Percentiles rank a stretch among this genome's conserved stretches.
These are phyloP conservation scores for Singerocomus inundabilis DNA, from an alignment of 1,284 basidiomycete genomes.

Conservation along the genomic window DNA sequence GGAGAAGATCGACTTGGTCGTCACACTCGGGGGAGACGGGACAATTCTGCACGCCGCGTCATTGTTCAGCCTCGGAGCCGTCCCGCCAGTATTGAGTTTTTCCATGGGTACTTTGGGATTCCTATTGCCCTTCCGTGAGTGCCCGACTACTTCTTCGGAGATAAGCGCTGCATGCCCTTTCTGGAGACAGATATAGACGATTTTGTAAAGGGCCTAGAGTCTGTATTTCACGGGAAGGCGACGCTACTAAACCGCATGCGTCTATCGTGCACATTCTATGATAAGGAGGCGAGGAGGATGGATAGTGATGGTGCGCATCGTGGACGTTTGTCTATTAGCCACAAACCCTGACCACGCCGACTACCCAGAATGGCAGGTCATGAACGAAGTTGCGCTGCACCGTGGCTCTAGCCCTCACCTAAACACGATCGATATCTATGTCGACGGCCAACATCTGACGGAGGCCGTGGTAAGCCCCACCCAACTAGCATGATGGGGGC, in stretches of 20 bases:
- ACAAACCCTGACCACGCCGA: slow-evolving; percentile 3
- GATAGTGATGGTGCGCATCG: slow-evolving; percentile 52
- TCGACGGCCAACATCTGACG: slow-evolving; percentile 94
- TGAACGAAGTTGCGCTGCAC: slow-evolving; percentile 96
- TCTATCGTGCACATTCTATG: slow-evolving; percentile 75
- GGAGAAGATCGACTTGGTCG: slow-evolving; percentile 77
- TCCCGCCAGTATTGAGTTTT: slow-evolving; percentile 94
- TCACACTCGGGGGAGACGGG: slow-evolving; percentile 94
- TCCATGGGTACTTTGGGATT: slow-evolving; percentile 97
- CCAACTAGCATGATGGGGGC: slow-evolving; percentile 6
- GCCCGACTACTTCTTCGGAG: background rate
- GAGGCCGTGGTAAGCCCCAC: slow-evolving; percentile 83
- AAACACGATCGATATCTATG: slow-evolving; percentile 91
- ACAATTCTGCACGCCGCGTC: slow-evolving; percentile 95
- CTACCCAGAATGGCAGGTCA: slow-evolving; percentile 85
- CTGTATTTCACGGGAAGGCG: slow-evolving; percentile 71
- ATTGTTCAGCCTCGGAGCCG: slow-evolving; percentile 83
- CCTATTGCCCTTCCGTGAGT: slow-evolving; percentile 89
- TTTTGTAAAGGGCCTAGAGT: slow-evolving; percentile 75
- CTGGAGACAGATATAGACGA: slow-evolving; percentile 69
- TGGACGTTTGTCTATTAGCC: background rate
- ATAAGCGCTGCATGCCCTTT: slow-evolving; percentile 6
- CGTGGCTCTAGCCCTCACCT: slow-evolving; percentile 90
- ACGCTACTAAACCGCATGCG: slow-evolving; percentile 88
- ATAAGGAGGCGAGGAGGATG: slow-evolving; percentile 57